phyloP scores from a whole-genome alignment of 768 basidiomycete genomes.

The Xanthoconium stramineum region DNA sequence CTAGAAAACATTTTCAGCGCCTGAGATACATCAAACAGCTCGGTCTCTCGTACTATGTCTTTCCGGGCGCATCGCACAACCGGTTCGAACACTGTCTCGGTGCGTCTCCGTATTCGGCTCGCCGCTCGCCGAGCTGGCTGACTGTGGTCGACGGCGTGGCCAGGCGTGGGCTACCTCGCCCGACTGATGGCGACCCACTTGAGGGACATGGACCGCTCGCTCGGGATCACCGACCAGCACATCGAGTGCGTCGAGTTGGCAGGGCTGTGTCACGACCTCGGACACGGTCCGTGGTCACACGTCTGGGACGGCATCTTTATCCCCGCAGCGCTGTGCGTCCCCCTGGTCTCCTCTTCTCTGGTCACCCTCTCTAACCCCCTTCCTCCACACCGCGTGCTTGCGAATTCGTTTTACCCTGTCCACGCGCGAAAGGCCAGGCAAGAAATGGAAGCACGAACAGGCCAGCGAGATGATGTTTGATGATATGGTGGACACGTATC shows the following conservation, averaged over 20 bases:
- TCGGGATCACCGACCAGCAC: conserved; percentile 68
- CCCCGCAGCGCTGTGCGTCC: conserved; percentile 57
- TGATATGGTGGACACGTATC: conserved; percentile 55
- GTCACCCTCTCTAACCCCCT: no score
- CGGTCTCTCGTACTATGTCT: conserved; percentile 72
- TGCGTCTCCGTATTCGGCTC: conserved; percentile 19
- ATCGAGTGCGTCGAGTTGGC: conserved; percentile 76
- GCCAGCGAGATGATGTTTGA: conserved; percentile 85
- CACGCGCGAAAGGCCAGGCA: conserved; percentile 36
- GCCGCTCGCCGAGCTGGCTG: not conserved
- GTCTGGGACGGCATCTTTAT: conserved; percentile 80
- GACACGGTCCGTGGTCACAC: conserved; percentile 85
- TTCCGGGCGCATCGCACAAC: conserved; percentile 75
- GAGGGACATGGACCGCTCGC: conserved; percentile 52
- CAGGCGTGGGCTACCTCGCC: conserved; percentile 76
- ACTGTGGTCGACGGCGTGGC: no score
- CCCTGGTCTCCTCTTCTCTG: not conserved
- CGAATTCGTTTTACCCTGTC: no score
- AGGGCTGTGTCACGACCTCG: conserved; percentile 81
- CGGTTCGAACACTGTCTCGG: conserved; percentile 86
- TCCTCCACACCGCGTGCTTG: not conserved
- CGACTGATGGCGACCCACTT: conserved; percentile 60
- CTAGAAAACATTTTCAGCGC: conserved; percentile 72
- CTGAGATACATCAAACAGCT: conserved; percentile 77
- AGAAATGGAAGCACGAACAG: conserved; percentile 69